phyloP scores from a whole-genome alignment of 768 basidiomycete species.

The Tremella yokohamensis region DNA sequence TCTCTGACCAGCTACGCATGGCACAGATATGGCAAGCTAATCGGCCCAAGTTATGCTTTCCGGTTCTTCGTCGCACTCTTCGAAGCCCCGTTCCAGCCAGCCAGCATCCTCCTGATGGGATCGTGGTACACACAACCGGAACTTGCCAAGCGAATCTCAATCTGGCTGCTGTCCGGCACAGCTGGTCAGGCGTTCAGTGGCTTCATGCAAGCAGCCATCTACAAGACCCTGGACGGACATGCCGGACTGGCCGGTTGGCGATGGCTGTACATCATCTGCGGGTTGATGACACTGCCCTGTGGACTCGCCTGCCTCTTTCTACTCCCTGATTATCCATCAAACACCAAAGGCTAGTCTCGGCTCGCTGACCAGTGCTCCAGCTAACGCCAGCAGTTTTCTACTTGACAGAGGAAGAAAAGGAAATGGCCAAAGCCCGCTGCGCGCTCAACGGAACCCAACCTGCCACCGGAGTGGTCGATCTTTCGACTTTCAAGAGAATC shows the following conservation, averaged over 20 bases:
- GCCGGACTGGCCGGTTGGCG: conserved; percentile 25
- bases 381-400: conserved; percentile 14
- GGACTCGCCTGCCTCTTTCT: no score
- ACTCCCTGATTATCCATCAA: not conserved
- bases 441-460: no score
- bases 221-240: conserved; percentile 19
- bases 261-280: conserved; percentile 25
- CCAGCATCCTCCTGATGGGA: conserved; percentile 20
- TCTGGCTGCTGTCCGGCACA: conserved; percentile 20
- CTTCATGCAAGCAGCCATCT: conserved; percentile 32
- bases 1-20: conserved; percentile 4
- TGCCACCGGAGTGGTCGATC: no score
- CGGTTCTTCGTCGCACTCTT: conserved; percentile 21
- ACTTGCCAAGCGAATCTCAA: conserved; percentile 22
- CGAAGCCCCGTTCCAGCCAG: conserved; percentile 21
- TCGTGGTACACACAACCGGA: conserved; percentile 24
- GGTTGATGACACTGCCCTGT: conserved; percentile 6
- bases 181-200: conserved; percentile 7
- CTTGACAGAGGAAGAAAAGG: conserved; percentile 25
- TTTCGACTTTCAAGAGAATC: no score
- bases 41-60: conserved; percentile 6
- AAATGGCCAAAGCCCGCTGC: conserved; percentile 15
- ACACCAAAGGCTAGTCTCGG: conserved; percentile 4
- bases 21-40: no score
- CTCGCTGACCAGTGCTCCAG: not conserved